Conservation (phyloP, 2,329 filamentous ascomycete species). For the Colletotrichum graminicola region DNA sequence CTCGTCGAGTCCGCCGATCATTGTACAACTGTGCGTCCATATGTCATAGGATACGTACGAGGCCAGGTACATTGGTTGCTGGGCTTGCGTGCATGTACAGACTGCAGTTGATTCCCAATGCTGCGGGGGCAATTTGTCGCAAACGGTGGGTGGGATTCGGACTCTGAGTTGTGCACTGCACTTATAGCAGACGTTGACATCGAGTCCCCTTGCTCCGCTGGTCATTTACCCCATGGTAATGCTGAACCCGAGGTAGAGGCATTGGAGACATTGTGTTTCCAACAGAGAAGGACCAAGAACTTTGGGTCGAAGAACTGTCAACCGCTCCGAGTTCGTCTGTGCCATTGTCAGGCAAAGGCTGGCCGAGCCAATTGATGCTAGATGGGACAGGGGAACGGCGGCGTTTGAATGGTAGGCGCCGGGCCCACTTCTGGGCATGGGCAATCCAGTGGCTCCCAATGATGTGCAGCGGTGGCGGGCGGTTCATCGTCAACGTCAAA, state of each 20-base stretch:
- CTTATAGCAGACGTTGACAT: conserved; percentile 1
- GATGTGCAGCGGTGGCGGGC: conserved; percentile 41
- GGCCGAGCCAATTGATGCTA: conserved; percentile 31
- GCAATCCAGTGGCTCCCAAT: conserved; percentile 37
- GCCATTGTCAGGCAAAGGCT: conserved; percentile 34
- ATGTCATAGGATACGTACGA: conserved; percentile 19
- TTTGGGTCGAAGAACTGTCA: conserved; percentile 18
- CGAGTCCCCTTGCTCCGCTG: conserved; percentile 47
- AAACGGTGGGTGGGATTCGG: conserved; percentile 17
- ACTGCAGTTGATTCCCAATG: conserved; percentile 12
- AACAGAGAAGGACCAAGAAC: conserved; percentile 18
- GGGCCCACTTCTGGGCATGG: conserved; percentile 37
- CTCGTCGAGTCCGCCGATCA: conserved; percentile 12
- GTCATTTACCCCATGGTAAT: conserved; percentile 48
- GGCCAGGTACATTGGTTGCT: conserved; percentile 33
- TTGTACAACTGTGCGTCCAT: conserved; percentile 8
- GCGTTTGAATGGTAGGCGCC: conserved; percentile 23
- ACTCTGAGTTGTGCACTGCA: conserved; percentile 11
- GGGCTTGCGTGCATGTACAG: conserved; percentile 22
- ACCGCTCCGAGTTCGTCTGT: conserved; percentile 21
- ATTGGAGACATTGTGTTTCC: conserved; percentile 37
- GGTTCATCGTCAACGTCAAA: conserved; percentile 41
- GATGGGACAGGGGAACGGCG: conserved; percentile 27
- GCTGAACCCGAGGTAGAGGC: conserved; percentile 39
- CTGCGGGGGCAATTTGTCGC: conserved; percentile 5